Evolutionary conservation across 2,329 filamentous ascomycete species (phyloP), one percentile per base, ranked within the genome.

Genomic region (Diaporthe aspalathi): DNA sequence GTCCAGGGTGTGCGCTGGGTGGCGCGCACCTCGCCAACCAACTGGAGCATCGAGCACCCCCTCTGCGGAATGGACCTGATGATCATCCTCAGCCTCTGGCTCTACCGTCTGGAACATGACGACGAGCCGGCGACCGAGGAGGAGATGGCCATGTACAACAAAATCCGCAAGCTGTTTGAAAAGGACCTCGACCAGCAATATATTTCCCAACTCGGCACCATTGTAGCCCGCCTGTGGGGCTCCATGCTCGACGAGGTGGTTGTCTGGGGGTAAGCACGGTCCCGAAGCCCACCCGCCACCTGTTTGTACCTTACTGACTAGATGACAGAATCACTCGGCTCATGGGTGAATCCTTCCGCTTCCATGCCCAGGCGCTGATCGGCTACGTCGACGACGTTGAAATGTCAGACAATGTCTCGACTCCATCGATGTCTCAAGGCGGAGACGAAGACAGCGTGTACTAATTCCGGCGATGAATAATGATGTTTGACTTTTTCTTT

Each of bases 81-180:
- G 90, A 96, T 98, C 81, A 96, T 98, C 77, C 91, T 99, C 77
- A 98, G 94, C 78, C 87, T 98, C 76, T 99, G 96, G 96, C 92
- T 99, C 78, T 98, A 98, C 86, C 94, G 95, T 84, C 92, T 99
- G 86, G 96, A 99, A 92, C 95, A 98, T 85, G 96, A 99, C 86
- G 95, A 97, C 75, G 95, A 98, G 85, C 91, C 92, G 32, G 93
- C 94, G 43, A 93, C 91, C 38, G 92, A 93, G 76, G 94, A 97
- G 78, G 94, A 97, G 83, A 83, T 93, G 77, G 88, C 86, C 82
- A 97, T 97, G 94, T 97, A 97, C 83, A 93, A 95, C 85, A 97
- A 97, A 85, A 88, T 98, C 73, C 93, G 94, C 76, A 91, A 91
- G 81, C 86, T 98, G 77, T 97, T 97, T 79, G 94, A 96, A 77